A percentile compares a stretch with the other conserved stretches of the same genome.
These are phyloP conservation scores for Vitis labrusca DNA, from an alignment of 164 flowering plant species.

Conservation along the genomic window DNA sequence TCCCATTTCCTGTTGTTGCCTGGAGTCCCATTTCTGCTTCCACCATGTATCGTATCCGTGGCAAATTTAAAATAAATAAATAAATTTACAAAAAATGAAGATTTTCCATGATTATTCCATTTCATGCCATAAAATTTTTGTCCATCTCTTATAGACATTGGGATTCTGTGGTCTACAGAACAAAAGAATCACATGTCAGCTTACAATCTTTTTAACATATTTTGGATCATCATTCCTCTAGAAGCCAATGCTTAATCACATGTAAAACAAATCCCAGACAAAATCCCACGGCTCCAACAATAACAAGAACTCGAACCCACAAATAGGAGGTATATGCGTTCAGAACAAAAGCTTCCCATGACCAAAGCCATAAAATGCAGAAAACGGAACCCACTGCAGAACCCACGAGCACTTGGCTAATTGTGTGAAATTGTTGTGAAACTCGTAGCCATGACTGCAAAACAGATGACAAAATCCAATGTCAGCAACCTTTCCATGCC, in stretches of 20 bases:
- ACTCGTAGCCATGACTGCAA: conserved; percentile 93
- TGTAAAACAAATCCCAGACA: conserved; percentile 45
- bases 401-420: conserved; percentile 79
- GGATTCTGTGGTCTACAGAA: no score
- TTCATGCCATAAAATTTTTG: no score
- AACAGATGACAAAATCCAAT: conserved; percentile 8
- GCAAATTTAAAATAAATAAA: no score
- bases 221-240: conserved; percentile 25
- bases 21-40: no score
- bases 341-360: conserved; percentile 56
- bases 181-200: no score
- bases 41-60: no score
- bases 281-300: conserved; percentile 37
- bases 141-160: no score
- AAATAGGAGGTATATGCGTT: conserved; percentile 50
- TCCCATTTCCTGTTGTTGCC: no score
- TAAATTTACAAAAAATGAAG: no score
- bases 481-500: neutral
- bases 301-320: conserved; percentile 51
- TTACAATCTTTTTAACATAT: neutral
- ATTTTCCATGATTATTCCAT: no score
- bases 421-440: conserved; percentile 67
- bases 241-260: conserved; percentile 56
- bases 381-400: conserved; percentile 58
- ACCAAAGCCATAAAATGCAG: conserved; percentile 63